phyloP scores from a whole-genome alignment of 2,329 filamentous ascomycete species.

The Penicillium sp. region DNA sequence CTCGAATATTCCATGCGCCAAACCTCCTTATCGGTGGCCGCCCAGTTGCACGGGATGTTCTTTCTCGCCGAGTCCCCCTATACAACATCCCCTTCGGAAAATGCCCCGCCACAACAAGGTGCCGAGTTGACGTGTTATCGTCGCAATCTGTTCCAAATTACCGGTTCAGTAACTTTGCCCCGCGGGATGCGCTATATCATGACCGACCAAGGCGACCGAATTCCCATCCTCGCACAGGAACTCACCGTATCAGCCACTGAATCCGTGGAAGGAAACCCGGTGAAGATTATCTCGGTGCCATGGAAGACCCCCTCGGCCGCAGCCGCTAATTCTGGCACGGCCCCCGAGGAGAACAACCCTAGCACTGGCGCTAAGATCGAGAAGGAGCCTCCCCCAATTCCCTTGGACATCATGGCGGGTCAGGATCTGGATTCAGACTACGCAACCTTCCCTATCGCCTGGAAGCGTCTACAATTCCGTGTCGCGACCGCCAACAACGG shows the following conservation, averaged over 20 bases:
- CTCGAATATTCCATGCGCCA: constrained; percentile 59
- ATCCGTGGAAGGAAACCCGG: constrained; percentile 86
- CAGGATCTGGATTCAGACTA: constrained; percentile 75
- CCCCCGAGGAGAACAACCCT: constrained; percentile 33
- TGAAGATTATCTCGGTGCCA: constrained; percentile 92
- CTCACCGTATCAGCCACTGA: constrained; percentile 89
- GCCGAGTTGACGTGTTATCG: constrained; percentile 90
- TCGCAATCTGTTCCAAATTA: constrained; percentile 93
- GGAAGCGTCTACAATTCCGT: constrained; percentile 89
- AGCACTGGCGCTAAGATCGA: constrained; percentile 62
- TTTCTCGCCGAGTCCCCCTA: constrained; percentile 65
- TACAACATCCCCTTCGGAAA: constrained; percentile 55
- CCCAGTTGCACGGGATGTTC: constrained; percentile 68
- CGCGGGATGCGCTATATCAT: constrained; percentile 75
- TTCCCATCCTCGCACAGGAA: constrained; percentile 79
- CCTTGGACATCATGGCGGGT: constrained; percentile 65
- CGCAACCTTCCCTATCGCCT: constrained; percentile 87
- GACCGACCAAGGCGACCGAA: constrained; percentile 78
- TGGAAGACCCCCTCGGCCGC: constrained; percentile 77
- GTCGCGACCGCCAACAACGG: constrained; percentile 97
- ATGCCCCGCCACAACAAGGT: constrained; percentile 53
- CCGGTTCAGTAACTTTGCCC: constrained; percentile 79
- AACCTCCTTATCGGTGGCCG: constrained; percentile 57
- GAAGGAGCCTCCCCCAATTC: constrained; percentile 81
- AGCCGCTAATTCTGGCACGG: constrained; percentile 63